Evolutionary conservation across 2,329 filamentous ascomycete species (phyloP).

Genomic region (Pseudogymnoascus sp.): DNA sequence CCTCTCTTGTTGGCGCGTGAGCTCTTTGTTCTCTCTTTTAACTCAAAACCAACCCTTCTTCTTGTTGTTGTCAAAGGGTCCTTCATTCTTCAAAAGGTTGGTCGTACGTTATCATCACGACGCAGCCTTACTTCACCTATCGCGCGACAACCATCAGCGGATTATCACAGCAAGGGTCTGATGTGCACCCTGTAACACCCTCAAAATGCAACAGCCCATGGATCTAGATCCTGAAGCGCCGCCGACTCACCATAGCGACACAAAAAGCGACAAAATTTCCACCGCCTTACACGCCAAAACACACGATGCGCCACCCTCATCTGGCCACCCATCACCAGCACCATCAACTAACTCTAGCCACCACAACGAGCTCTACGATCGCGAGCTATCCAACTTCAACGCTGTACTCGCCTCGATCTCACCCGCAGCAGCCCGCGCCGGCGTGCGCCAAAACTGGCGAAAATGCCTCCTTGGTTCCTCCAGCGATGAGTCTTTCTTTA

Average conservation of each 20-base stretch:
- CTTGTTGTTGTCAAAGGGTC: neutral
- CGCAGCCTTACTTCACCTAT: neutral
- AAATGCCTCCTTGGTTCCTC: neutral
- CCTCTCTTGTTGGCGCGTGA: neutral
- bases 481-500: neutral
- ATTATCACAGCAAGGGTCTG: neutral
- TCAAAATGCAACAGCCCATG: neutral
- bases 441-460: neutral
- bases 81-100: neutral
- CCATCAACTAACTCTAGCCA: neutral
- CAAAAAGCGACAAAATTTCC: neutral
- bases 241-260: neutral
- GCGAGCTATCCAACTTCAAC: neutral
- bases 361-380: neutral
- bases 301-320: neutral
- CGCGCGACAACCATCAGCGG: neutral
- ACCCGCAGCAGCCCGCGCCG: neutral
- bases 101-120: neutral
- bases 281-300: neutral
- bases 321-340: neutral
- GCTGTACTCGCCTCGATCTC: neutral
- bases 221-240: neutral
- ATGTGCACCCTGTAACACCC: neutral
- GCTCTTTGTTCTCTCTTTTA: neutral
- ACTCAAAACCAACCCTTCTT: neutral